Percentiles rank a stretch among this genome's conserved stretches.
Evolutionary conservation across 352 stramenopile genomes (phyloP).

Genomic region (Sclerospora graminicola): DNA sequence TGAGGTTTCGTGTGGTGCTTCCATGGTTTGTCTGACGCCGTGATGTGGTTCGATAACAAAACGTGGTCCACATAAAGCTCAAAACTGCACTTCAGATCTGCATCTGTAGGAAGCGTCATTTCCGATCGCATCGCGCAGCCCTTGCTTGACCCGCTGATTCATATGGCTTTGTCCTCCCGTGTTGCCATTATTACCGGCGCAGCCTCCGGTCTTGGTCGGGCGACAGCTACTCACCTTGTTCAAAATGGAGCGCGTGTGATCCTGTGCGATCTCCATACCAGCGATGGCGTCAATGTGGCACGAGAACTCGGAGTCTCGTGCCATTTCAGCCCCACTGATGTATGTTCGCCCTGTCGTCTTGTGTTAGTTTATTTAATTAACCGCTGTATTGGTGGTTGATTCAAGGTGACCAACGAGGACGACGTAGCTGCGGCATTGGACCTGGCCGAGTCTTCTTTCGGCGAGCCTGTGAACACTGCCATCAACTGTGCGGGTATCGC

Average conservation of each 20-base stretch:
- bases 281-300: conserved; percentile 68
- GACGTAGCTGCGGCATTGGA: conserved; percentile 85
- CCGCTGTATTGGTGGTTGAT: not conserved
- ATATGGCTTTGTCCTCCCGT: conserved; percentile 50
- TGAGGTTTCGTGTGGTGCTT: conserved; percentile 8
- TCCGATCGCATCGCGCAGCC: no score
- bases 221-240: conserved; percentile 86
- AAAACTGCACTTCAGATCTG: no score
- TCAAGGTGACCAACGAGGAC: conserved; percentile 87
- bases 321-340: conserved; percentile 75
- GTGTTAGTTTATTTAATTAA: not conserved
- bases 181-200: conserved; percentile 89
- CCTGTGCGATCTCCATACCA: conserved; percentile 86
- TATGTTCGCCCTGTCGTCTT: conserved; percentile 5
- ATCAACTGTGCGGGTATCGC: conserved; percentile 95
- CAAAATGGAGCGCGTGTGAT: conserved; percentile 86
- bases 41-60: not conserved
- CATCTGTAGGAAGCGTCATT: no score
- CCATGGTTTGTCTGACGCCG: conserved; percentile 4
- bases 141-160: no score
- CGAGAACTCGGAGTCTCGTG: conserved; percentile 65
- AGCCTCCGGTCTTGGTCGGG: conserved; percentile 88
- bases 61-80: conserved; percentile 9
- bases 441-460: conserved; percentile 86
- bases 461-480: conserved; percentile 88